phyloP scores from a whole-genome alignment of 1,139 yeast species.

The Zygosaccharomyces pseudobailii region DNA sequence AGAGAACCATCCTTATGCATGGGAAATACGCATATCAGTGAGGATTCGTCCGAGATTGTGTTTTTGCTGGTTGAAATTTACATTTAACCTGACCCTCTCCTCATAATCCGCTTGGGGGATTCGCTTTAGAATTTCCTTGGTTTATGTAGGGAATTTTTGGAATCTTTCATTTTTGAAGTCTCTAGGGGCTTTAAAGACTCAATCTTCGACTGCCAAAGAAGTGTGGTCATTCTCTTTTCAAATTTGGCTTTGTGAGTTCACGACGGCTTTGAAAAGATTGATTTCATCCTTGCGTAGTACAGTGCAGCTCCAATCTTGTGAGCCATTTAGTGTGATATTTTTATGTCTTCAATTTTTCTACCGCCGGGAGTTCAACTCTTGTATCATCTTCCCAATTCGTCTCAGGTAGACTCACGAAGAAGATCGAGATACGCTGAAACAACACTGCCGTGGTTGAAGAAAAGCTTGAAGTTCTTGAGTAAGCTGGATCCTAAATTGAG shows the following conservation, averaged over 20 bases:
- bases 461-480: no score
- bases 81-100: constrained; percentile 97
- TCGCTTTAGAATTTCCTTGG: constrained; percentile 41
- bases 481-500: no score
- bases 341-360: no score
- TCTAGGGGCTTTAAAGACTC: background rate
- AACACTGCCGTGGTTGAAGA: no score
- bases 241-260: constrained; percentile 1
- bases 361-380: no score
- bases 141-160: constrained; percentile 44
- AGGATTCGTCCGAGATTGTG: constrained; percentile 99
- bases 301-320: no score
- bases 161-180: constrained; percentile 13
- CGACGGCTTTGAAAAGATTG: background rate
- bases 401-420: no score
- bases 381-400: no score
- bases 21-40: constrained; percentile 99
- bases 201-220: background rate
- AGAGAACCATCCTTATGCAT: constrained; percentile 84
- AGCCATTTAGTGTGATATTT: no score
- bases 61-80: constrained; percentile 99
- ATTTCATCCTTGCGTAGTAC: no score
- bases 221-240: background rate
- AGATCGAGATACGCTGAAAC: no score
- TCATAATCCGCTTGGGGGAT: constrained; percentile 41